Percentiles rank a stretch among this genome's conserved stretches.
phyloP scores from a whole-genome alignment of 225 moss, liverwort and hornwort genomes.

The Lunularia cruciata region DNA sequence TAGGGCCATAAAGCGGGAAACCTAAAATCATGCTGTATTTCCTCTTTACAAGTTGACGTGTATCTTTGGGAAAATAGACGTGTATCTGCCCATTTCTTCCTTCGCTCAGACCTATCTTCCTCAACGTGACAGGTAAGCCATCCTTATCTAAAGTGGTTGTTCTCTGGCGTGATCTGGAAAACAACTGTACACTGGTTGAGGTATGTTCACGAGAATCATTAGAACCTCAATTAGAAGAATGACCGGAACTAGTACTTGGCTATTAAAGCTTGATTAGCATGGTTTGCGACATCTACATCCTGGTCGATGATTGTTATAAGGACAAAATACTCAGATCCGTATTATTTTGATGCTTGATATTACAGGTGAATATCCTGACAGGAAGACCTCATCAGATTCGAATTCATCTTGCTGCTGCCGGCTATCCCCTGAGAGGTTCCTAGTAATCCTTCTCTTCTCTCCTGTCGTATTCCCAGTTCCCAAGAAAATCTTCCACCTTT shows the following conservation, averaged over 20 bases:
- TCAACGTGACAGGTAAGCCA: slow-evolving; percentile 55
- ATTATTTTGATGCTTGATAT: neutral
- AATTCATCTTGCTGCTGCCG: slow-evolving; percentile 84
- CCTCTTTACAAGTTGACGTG: neutral
- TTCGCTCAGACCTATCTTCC: neutral
- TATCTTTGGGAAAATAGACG: neutral
- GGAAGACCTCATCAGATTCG: slow-evolving; percentile 96
- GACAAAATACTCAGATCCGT: too few species aligned
- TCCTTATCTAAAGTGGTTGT: slow-evolving; percentile 71
- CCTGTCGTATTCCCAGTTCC: too few species aligned
- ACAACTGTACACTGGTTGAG: slow-evolving; percentile 77
- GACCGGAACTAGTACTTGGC: too few species aligned
- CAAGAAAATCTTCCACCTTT: too few species aligned
- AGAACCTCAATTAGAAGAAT: too few species aligned
- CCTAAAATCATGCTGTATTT: too few species aligned
- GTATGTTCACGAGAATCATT: slow-evolving; percentile 43
- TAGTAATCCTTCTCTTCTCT: neutral
- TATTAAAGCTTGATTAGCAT: too few species aligned
- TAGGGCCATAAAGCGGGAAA: too few species aligned
- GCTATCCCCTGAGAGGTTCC: slow-evolving; percentile 78
- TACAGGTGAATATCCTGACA: slow-evolving; percentile 82
- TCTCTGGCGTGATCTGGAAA: slow-evolving; percentile 58
- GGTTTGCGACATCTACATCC: too few species aligned
- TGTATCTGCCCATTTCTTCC: neutral
- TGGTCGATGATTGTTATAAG: too few species aligned